A percentile compares a stretch with the other conserved stretches of the same genome.
These are phyloP conservation scores for Skeletonema menzelii DNA, from an alignment of 108 stramenopile species.

Conservation along the genomic window DNA sequence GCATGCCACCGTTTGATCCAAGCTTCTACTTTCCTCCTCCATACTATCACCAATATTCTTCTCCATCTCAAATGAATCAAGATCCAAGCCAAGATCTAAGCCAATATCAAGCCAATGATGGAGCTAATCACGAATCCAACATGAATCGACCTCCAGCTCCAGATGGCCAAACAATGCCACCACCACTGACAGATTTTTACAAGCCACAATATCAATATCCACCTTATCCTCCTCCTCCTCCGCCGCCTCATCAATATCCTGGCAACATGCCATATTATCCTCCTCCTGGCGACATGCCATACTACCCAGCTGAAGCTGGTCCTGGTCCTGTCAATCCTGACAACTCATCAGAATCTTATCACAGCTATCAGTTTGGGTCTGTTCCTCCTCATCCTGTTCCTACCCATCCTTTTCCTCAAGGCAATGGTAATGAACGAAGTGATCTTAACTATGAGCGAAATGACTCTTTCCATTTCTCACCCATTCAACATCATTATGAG, in stretches of 20 bases:
- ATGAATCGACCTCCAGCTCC: not conserved
- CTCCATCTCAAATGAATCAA: not conserved
- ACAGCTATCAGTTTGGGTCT: not conserved
- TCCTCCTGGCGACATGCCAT: not conserved
- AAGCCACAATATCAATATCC: not conserved
- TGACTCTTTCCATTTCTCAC: not conserved
- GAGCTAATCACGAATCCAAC: not conserved
- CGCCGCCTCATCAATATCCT: not conserved
- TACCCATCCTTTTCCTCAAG: not conserved
- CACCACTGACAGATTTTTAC: too few relatives aligned
- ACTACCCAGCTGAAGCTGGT: not conserved
- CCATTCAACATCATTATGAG: not conserved
- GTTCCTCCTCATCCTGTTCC: not conserved
- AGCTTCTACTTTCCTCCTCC: not conserved
- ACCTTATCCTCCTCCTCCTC: not conserved
- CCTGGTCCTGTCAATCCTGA: not conserved
- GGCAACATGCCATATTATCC: not conserved
- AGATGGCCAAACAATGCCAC: not conserved
- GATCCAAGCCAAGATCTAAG: not conserved
- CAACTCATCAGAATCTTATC: not conserved
- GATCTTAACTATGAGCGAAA: not conserved
- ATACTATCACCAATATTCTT: not conserved
- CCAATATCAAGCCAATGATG: not conserved
- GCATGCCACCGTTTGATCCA: not conserved
- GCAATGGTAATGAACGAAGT: not conserved